These are phyloP conservation scores for Arthromyces matolae DNA, from an alignment of 768 basidiomycete species.

Conservation along the genomic window DNA sequence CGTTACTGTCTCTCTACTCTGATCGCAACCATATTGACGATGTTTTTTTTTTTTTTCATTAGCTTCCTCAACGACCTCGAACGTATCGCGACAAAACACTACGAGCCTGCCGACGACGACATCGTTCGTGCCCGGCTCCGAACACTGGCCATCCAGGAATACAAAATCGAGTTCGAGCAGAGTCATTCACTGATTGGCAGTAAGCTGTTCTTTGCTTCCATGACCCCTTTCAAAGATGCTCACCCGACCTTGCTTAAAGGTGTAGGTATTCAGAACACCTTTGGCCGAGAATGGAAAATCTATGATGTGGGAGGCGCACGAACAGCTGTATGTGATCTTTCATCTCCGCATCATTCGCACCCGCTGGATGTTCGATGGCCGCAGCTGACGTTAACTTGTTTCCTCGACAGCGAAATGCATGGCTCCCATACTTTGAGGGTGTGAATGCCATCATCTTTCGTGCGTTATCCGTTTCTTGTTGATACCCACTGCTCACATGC, in stretches of 20 bases:
- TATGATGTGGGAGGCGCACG: constrained; percentile 71
- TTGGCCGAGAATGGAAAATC: constrained; percentile 55
- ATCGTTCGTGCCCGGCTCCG: constrained; percentile 66
- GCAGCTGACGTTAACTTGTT: neutral
- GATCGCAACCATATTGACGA: neutral
- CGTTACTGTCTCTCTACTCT: constrained; percentile 25
- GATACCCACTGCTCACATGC: constrained; percentile 8
- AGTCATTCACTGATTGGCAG: constrained; percentile 19
- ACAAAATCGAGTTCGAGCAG: constrained; percentile 50
- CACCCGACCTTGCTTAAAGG: constrained; percentile 5
- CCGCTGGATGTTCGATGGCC: too few species aligned
- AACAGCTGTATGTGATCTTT: constrained; percentile 38
- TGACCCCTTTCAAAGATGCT: neutral
- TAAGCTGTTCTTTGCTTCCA: constrained; percentile 1
- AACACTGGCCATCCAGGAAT: constrained; percentile 69
- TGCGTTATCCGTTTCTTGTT: constrained; percentile 21
- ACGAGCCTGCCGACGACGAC: constrained; percentile 59
- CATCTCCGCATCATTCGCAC: too few species aligned
- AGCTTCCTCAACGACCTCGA: constrained; percentile 70
- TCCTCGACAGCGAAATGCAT: constrained; percentile 53
- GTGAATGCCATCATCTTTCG: constrained; percentile 78
- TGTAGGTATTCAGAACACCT: constrained; percentile 21
- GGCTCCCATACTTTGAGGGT: constrained; percentile 72
- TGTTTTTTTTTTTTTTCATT: neutral
- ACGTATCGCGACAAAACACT: constrained; percentile 51